Conservation (phyloP, 2,329 filamentous ascomycete species). For the Talaromyces sp. region DNA sequence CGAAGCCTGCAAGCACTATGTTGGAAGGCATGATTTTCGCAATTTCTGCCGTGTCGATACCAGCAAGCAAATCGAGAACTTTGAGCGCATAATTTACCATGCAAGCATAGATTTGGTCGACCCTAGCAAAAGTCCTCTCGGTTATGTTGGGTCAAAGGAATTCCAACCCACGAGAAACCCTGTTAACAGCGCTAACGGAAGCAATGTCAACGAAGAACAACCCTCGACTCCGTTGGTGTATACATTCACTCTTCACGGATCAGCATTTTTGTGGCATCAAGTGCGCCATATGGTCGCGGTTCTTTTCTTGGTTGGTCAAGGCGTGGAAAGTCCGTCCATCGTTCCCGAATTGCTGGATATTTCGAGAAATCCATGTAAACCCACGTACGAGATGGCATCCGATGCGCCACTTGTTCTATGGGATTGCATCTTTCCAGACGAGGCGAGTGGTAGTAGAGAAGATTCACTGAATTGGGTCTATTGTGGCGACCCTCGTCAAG, state of each 20-base stretch:
- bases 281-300: slow-evolving; percentile 91
- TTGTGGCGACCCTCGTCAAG: slow-evolving; percentile 62
- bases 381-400: slow-evolving; percentile 85
- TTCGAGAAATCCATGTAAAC: slow-evolving; percentile 67
- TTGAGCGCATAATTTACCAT: slow-evolving; percentile 73
- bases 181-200: slow-evolving; percentile 45
- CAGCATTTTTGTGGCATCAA: slow-evolving; percentile 96
- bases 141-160: slow-evolving; percentile 51
- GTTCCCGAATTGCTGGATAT: slow-evolving; percentile 75
- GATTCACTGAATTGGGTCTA: slow-evolving; percentile 77
- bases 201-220: slow-evolving; percentile 21
- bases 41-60: slow-evolving; percentile 96
- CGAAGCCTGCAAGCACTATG: slow-evolving; percentile 72
- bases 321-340: slow-evolving; percentile 72
- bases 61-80: slow-evolving; percentile 84
- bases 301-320: slow-evolving; percentile 89
- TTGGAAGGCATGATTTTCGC: slow-evolving; percentile 88
- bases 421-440: slow-evolving; percentile 83
- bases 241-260: slow-evolving; percentile 82
- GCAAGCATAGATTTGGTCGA: slow-evolving; percentile 73
- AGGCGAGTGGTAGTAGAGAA: slow-evolving; percentile 47
- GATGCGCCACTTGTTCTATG: slow-evolving; percentile 90
- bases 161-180: slow-evolving; percentile 13
- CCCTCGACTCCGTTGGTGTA: slow-evolving; percentile 66
- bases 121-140: slow-evolving; percentile 52